A percentile compares a stretch with the other conserved stretches of the same genome.
Evolutionary conservation across 305 asterid species (phyloP).

Genomic region (Coffea humblotiana): DNA sequence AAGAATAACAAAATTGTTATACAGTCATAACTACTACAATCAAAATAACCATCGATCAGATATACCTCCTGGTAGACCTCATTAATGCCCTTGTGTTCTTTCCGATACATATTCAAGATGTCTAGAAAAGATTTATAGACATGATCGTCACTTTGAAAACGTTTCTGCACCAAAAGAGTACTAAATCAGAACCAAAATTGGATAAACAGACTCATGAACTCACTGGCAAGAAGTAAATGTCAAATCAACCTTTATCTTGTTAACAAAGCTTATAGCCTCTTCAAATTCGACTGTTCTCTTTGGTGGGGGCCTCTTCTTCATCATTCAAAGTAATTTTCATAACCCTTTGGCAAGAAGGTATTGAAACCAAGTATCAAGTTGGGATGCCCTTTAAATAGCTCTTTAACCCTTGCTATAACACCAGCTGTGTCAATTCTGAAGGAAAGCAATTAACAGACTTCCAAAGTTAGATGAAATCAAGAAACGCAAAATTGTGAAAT

Average conservation of each 20-base stretch:
- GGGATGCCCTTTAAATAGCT: slow-evolving; percentile 90
- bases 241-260: slow-evolving; percentile 79
- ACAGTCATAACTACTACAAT: not conserved
- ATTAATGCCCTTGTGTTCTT: slow-evolving; percentile 89
- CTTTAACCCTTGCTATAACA: slow-evolving; percentile 89
- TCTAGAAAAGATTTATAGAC: slow-evolving; percentile 95
- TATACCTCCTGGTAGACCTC: slow-evolving; percentile 95
- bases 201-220: slow-evolving; percentile 5
- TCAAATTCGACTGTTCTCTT: slow-evolving; percentile 94
- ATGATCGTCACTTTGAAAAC: slow-evolving; percentile 85
- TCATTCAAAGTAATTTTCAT: slow-evolving; percentile 87
- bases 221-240: not conserved
- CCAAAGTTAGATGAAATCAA: not conserved
- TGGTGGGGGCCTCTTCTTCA: slow-evolving; percentile 85
- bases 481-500: not conserved
- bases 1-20: not conserved
- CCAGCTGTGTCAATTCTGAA: slow-evolving; percentile 91
- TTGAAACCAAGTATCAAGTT: slow-evolving; percentile 94
- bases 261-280: slow-evolving; percentile 93
- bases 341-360: slow-evolving; percentile 96
- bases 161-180: slow-evolving; percentile 53
- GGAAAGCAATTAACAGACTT: slow-evolving; percentile 22
- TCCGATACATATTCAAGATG: slow-evolving; percentile 95
- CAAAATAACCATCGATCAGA: not conserved
- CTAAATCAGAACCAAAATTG: slow-evolving; percentile 13